A percentile compares a stretch with the other conserved stretches of the same genome.
phyloP scores from a whole-genome alignment of 352 stramenopile genomes.

The Phytophthora quininea region DNA sequence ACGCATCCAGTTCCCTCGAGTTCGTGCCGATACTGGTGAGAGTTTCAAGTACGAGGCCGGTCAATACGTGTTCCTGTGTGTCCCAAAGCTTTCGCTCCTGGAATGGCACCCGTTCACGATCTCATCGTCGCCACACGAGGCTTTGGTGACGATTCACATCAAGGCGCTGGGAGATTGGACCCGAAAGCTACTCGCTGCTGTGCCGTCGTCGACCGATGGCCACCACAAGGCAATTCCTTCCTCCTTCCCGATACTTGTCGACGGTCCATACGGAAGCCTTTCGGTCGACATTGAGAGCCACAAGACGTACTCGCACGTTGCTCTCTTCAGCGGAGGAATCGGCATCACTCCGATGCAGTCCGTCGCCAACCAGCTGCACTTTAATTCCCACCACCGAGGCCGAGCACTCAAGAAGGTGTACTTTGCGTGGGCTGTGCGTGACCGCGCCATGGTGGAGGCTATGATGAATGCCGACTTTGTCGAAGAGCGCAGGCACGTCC shows the following conservation, averaged over 20 bases:
- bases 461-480: conserved; percentile 22
- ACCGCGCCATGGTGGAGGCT: conserved; percentile 40
- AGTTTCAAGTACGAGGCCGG: background rate
- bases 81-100: background rate
- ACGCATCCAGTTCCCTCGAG: background rate
- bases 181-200: background rate
- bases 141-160: background rate
- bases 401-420: conserved; percentile 32
- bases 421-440: conserved; percentile 49
- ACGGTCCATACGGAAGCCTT: background rate
- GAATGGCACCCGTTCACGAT: background rate
- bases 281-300: background rate
- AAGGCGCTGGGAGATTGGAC: background rate
- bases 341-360: background rate
- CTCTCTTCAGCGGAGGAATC: background rate
- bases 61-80: background rate
- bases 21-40: background rate
- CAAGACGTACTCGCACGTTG: background rate
- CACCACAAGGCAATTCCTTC: background rate
- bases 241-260: background rate
- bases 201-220: background rate
- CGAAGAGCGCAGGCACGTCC: conserved; percentile 4
- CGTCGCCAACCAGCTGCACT: background rate
- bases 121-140: background rate
- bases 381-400: background rate